A percentile compares a stretch with the other conserved stretches of the same genome.
Evolutionary conservation across 164 flowering plant species (phyloP).

Genomic region (Chloranthus sessilifolius): DNA sequence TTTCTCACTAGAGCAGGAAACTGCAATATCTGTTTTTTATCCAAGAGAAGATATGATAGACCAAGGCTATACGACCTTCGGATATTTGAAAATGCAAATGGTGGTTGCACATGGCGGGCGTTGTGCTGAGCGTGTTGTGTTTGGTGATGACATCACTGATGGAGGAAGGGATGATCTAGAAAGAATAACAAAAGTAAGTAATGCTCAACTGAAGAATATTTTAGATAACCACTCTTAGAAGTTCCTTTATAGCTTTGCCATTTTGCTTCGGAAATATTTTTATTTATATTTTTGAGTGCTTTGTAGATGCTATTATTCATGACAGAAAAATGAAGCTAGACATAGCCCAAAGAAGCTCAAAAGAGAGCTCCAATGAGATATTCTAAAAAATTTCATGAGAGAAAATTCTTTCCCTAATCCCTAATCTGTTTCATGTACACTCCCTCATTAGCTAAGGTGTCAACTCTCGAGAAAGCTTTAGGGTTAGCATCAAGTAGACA

Average conservation of each 20-base stretch:
- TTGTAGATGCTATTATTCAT: too few relatives aligned
- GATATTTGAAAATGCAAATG: conserved; percentile 99
- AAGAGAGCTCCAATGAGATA: too few relatives aligned
- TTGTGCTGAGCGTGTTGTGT: conserved; percentile 89
- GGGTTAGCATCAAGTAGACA: too few relatives aligned
- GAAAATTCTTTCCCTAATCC: too few relatives aligned
- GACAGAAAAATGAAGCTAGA: too few relatives aligned
- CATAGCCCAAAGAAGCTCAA: too few relatives aligned
- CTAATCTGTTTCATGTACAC: too few relatives aligned
- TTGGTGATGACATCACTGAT: conserved; percentile 89
- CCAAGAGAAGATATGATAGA: conserved; percentile 90
- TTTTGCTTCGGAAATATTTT: background rate
- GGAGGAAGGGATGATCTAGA: conserved; percentile 89
- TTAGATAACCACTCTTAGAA: background rate
- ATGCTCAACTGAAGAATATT: background rate
- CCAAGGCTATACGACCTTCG: conserved; percentile 93
- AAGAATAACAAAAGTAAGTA: conserved; percentile 84
- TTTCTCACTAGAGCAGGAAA: conserved; percentile 55
- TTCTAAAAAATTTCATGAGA: too few relatives aligned
- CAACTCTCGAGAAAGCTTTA: too few relatives aligned
- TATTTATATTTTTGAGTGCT: too few relatives aligned
- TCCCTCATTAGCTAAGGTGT: too few relatives aligned
- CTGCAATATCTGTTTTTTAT: conserved; percentile 87
- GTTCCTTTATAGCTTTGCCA: background rate
- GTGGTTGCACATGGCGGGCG: conserved; percentile 98